Conservation (phyloP, 495 filamentous ascomycete genomes). For the Aspergillus hancockii region DNA sequence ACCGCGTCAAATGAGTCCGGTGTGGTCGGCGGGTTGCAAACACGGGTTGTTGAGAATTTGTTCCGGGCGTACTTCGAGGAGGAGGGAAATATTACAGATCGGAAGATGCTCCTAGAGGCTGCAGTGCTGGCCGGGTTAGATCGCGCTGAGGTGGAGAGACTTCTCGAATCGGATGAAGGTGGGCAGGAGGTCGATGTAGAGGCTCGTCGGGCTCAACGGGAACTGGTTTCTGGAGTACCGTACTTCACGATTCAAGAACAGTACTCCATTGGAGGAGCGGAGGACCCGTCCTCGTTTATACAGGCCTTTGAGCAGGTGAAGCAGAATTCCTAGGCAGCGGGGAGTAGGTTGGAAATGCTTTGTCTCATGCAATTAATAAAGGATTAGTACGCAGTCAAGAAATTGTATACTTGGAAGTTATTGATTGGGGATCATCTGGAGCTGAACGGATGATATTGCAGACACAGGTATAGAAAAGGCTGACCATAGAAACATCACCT, state of each 20-base stretch:
- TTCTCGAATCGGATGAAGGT: constrained; percentile 63
- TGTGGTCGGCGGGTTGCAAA: constrained; percentile 49
- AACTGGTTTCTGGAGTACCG: constrained; percentile 70
- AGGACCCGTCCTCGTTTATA: constrained; percentile 59
- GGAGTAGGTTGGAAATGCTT: not conserved
- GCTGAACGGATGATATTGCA: not conserved
- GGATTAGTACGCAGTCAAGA: not conserved
- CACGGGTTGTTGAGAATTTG: constrained; percentile 63
- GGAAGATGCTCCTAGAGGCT: constrained; percentile 57
- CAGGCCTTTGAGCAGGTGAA: constrained; percentile 56
- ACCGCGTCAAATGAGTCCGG: constrained; percentile 21
- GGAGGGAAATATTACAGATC: constrained; percentile 72
- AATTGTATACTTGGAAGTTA: not conserved
- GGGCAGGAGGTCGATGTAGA: constrained; percentile 71
- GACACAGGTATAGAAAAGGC: not conserved
- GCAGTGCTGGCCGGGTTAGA: constrained; percentile 66
- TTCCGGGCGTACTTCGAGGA: constrained; percentile 78
- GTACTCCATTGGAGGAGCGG: constrained; percentile 64
- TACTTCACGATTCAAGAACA: constrained; percentile 68
- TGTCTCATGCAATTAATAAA: not conserved
- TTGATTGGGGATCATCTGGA: not conserved
- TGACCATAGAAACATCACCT: not conserved
- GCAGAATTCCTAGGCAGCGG: constrained; percentile 16
- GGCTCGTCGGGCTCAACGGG: constrained; percentile 56
- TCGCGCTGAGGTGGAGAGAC: constrained; percentile 55